These are phyloP conservation scores for Scedosporium aurantiacum DNA, from an alignment of 2,329 filamentous ascomycete genomes.

Conservation along the genomic window DNA sequence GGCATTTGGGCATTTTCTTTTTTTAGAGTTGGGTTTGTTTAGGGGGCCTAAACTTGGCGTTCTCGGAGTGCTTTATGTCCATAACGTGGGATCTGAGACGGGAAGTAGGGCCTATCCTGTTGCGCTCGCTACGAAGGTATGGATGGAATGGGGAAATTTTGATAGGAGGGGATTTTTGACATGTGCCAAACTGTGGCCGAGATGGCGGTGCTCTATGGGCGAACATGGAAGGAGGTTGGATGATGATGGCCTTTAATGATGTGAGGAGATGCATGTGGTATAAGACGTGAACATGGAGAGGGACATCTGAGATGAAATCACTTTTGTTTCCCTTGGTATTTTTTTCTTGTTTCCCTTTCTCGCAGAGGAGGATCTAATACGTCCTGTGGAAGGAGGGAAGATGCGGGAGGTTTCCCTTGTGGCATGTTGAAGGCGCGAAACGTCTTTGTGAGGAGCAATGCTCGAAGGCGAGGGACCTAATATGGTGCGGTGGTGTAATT, in stretches of 20 bases:
- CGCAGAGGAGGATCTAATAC: too few species aligned
- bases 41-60: constrained; percentile 3
- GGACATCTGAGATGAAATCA: not conserved
- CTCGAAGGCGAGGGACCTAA: not conserved
- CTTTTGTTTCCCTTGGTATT: not conserved
- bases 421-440: too few species aligned
- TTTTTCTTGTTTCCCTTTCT: not conserved
- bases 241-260: not conserved
- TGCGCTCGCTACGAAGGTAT: constrained; percentile 5
- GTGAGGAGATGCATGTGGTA: not conserved
- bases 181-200: too few species aligned
- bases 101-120: constrained; percentile 5
- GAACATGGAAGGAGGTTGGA: not conserved
- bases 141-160: not conserved
- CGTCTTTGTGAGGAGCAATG: too few species aligned
- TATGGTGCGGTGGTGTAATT: not conserved
- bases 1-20: not conserved
- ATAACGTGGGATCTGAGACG: constrained; percentile 3
- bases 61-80: constrained; percentile 5
- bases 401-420: too few species aligned
- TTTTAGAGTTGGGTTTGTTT: constrained; percentile 3
- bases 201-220: too few species aligned
- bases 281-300: too few species aligned
- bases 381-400: too few species aligned
- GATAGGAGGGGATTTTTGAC: not conserved